A percentile compares a stretch with the other conserved stretches of the same genome.
These are phyloP conservation scores for Coprinopsis cinerea DNA, from an alignment of 768 basidiomycete species.

Conservation along the genomic window DNA sequence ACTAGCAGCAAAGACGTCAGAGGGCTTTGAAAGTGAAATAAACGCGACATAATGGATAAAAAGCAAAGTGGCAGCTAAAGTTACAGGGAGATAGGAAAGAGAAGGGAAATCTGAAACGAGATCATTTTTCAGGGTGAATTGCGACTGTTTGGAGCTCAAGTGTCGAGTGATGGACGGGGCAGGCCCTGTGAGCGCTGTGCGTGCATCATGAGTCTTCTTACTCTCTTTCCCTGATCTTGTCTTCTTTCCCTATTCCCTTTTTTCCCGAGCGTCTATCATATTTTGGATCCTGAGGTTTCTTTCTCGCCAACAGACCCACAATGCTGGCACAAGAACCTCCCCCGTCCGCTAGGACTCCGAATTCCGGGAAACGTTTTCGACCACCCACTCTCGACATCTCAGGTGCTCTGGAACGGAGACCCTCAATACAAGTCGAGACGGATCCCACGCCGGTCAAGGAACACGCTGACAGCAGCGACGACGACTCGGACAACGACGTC, in stretches of 20 bases:
- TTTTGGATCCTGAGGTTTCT: neutral
- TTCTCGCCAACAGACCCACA: neutral
- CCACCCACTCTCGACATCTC: conserved; percentile 49
- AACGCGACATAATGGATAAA: neutral
- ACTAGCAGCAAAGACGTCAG: neutral
- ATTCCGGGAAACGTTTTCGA: conserved; percentile 35
- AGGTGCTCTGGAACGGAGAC: conserved; percentile 27
- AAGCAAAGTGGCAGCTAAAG: neutral
- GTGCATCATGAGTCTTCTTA: neutral
- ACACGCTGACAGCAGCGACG: conserved; percentile 29
- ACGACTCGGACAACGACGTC: conserved; percentile 31
- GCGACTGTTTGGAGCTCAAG: too few relatives aligned
- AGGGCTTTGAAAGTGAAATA: too few relatives aligned
- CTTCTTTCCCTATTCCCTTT: neutral
- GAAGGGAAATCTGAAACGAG: neutral
- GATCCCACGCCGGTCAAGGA: conserved; percentile 24
- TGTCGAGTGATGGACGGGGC: neutral
- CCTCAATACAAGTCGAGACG: conserved; percentile 31
- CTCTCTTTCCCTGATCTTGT: neutral
- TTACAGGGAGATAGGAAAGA: neutral
- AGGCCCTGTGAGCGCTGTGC: neutral
- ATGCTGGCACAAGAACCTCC: neutral
- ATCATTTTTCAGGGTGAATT: neutral
- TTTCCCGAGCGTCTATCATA: neutral
- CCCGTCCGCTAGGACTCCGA: conserved; percentile 8